These are phyloP conservation scores for Melanopsichium pennsylvanicum DNA, from an alignment of 1,284 basidiomycete species.

Conservation along the genomic window DNA sequence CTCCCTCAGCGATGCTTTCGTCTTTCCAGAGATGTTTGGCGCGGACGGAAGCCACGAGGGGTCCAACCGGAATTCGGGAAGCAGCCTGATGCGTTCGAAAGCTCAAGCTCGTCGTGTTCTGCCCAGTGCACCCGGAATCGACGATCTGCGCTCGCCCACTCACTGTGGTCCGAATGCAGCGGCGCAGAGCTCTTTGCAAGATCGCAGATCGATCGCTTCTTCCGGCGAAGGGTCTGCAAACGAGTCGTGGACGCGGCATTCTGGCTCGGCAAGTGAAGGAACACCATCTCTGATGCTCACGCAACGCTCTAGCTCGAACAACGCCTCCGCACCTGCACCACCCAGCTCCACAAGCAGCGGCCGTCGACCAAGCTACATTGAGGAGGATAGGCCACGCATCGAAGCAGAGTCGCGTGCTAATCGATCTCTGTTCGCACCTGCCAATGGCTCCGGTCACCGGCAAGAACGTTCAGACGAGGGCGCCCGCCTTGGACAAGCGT, in stretches of 20 bases:
- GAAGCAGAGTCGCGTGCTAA: constrained; percentile 4
- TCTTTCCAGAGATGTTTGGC: constrained; percentile 25
- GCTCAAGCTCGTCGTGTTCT: constrained; percentile 43
- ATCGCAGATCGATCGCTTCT: constrained; percentile 37
- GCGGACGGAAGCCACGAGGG: constrained; percentile 25
- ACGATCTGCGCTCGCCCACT: constrained; percentile 37
- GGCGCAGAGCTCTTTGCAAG: constrained; percentile 11
- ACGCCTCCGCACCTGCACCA: constrained; percentile 1
- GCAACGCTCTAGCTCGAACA: constrained; percentile 30
- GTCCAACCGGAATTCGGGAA: constrained; percentile 38
- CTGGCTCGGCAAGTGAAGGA: constrained; percentile 17
- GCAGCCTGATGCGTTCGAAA: constrained; percentile 43
- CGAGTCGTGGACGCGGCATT: constrained; percentile 16
- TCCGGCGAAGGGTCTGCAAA: constrained; percentile 29
- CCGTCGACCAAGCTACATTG: constrained; percentile 15
- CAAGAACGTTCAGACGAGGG: constrained; percentile 33
- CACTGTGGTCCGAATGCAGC: constrained; percentile 1
- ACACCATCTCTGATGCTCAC: constrained; percentile 11
- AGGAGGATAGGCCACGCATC: constrained; percentile 12
- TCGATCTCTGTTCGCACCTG: constrained; percentile 10
- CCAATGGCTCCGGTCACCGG: constrained; percentile 13
- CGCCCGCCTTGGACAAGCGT: constrained; percentile 4
- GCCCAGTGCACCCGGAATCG: constrained; percentile 31
- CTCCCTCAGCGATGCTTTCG: constrained; percentile 47
- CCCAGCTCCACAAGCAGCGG: constrained; percentile 1